Conservation (phyloP, 2,329 filamentous ascomycete genomes). For the Botrytis deweyae region DNA sequence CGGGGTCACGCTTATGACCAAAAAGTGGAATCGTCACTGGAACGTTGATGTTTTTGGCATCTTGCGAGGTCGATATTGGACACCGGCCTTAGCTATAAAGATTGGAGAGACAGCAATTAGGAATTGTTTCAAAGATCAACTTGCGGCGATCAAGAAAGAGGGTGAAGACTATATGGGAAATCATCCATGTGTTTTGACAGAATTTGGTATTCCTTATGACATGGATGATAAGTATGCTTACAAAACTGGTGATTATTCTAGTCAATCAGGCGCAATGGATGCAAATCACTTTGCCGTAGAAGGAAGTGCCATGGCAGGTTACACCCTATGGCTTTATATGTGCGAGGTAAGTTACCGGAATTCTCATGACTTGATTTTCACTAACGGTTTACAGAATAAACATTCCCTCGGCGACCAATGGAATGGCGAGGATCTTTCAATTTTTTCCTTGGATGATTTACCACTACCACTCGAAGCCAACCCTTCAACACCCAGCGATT, state of each 20-base stretch:
- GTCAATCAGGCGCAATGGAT: slow-evolving; percentile 88
- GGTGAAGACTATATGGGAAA: slow-evolving; percentile 85
- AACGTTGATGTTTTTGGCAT: slow-evolving; percentile 96
- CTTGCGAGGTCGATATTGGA: slow-evolving; percentile 81
- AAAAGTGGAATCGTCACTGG: slow-evolving; percentile 98
- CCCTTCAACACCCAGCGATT: slow-evolving; percentile 47
- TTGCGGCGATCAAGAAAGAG: slow-evolving; percentile 79
- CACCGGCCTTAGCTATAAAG: slow-evolving; percentile 88
- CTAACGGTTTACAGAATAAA: slow-evolving; percentile 60
- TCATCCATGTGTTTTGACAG: slow-evolving; percentile 85
- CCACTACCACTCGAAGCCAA: slow-evolving; percentile 53
- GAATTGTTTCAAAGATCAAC: slow-evolving; percentile 87
- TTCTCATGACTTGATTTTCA: slow-evolving; percentile 11
- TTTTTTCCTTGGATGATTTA: slow-evolving; percentile 81
- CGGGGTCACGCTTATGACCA: slow-evolving; percentile 92
- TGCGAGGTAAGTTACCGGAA: slow-evolving; percentile 54
- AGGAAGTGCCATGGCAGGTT: slow-evolving; percentile 78
- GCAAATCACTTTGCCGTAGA: slow-evolving; percentile 94
- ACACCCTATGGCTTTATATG: slow-evolving; percentile 86
- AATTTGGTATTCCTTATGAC: slow-evolving; percentile 97
- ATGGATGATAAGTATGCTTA: slow-evolving; percentile 98
- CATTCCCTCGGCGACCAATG: slow-evolving; percentile 90
- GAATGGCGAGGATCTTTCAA: slow-evolving; percentile 96
- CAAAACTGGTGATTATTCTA: slow-evolving; percentile 91
- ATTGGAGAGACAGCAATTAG: slow-evolving; percentile 91